Base-by-base conservation (phyloP, 1,284 basidiomycete genomes). In the Peniophora sp. region DNA sequence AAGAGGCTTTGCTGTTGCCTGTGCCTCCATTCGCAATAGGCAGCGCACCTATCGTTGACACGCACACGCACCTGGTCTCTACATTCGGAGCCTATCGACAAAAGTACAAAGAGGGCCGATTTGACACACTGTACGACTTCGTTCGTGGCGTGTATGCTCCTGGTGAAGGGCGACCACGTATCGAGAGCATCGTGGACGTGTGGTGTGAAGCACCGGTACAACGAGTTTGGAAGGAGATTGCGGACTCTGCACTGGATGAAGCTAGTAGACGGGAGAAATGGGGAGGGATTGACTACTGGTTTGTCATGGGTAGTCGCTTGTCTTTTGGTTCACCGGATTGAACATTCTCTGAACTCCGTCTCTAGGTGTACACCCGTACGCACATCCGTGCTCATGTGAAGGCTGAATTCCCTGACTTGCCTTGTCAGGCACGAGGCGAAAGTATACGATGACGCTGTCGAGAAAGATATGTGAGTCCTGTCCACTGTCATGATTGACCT, bases 151-250 rank as follows among this genome's bases (percentile, higher is more conserved):
- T 87, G 59, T 88, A 87, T 58, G 60, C 64, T 5, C 76, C 68
- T 11, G 71, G 73, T 34, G 73, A 41, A 41, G 37, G 37, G 6
- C 37, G 37, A 41, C 37, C 37, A n/a, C 37, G 74, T 39, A 79
- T 88, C 3, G 70, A 79, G 50, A 76, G 81, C 3, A 74, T 91
- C 52, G 78, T 91, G 3, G 88, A 92, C 57, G 88, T 92, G 2
- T 92, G 85, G 83, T 91, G 88, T 57, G 88, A 91, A 58, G 85
- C 85, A 0, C 83, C 85, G 0, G 76, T 86, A 15, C 70, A 68
- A 52, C 68, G 57, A 24, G 47, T 70, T 0, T 91, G 86, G 86
- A 76, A 70, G 57, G 82, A 83, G 55, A 68, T 88, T 44, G 88
- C 88, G 1, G 85, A 90, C 64, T 82, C 84, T 1, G 85, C 86